Evolutionary conservation across 2,329 filamentous ascomycete genomes (phyloP).

Genomic region (Penicillium verrucosum): DNA sequence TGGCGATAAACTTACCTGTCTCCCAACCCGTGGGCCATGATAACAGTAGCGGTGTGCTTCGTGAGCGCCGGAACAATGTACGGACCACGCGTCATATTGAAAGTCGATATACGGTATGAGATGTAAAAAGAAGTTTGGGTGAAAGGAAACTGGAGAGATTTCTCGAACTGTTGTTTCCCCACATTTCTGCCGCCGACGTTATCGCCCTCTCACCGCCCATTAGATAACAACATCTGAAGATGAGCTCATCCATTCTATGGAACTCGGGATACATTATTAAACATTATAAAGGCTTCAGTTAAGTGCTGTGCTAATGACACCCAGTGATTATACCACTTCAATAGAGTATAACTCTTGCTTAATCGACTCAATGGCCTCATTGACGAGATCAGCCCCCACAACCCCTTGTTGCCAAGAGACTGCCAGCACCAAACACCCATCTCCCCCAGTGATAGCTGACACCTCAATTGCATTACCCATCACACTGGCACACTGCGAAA

Average conservation of each 20-base stretch:
- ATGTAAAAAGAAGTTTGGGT: neutral
- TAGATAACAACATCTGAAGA: neutral
- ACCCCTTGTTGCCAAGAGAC: slow-evolving; percentile 44
- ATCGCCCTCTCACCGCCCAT: slow-evolving; percentile 22
- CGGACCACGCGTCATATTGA: slow-evolving; percentile 50
- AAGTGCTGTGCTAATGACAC: neutral
- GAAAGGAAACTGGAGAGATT: neutral
- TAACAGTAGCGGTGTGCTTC: slow-evolving; percentile 89
- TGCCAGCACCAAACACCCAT: slow-evolving; percentile 42
- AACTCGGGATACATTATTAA: neutral
- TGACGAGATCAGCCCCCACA: slow-evolving; percentile 29
- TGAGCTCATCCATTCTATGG: neutral
- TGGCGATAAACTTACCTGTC: slow-evolving; percentile 59
- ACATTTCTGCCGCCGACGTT: slow-evolving; percentile 27
- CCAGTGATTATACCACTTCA: neutral
- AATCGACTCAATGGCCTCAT: slow-evolving; percentile 16
- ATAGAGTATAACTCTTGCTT: slow-evolving; percentile 17
- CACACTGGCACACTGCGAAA: slow-evolving; percentile 45
- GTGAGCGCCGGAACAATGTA: slow-evolving; percentile 75
- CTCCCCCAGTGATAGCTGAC: slow-evolving; percentile 44
- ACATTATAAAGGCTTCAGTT: neutral
- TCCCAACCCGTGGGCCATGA: slow-evolving; percentile 88
- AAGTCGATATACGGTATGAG: neutral
- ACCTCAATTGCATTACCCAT: slow-evolving; percentile 39
- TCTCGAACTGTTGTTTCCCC: slow-evolving; percentile 10